These are phyloP conservation scores for Benincasa hispida DNA, from an alignment of 306 rosid species.

Conservation along the genomic window DNA sequence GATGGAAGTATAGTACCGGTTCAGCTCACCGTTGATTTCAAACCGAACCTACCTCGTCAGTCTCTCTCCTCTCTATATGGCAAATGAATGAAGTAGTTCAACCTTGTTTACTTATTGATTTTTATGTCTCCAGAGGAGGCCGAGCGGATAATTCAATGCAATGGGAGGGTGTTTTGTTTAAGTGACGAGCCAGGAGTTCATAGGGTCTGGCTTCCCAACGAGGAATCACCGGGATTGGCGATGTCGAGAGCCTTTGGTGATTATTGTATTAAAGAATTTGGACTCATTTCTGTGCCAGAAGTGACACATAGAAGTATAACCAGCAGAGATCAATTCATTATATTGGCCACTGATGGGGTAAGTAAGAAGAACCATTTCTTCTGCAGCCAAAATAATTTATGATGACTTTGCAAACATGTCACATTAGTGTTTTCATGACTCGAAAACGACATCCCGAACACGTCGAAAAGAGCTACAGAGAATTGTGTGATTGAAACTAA, in stretches of 20 bases:
- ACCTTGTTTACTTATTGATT: not conserved
- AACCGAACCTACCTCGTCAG: constrained; percentile 90
- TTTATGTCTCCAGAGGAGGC: constrained; percentile 53
- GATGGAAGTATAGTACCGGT: constrained; percentile 60
- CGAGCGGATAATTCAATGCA: constrained; percentile 67
- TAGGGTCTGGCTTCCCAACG: constrained; percentile 75
- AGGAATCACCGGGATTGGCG: constrained; percentile 76
- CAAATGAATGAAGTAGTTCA: not conserved
- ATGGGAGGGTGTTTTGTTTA: constrained; percentile 73
- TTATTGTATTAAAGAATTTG: constrained; percentile 66
- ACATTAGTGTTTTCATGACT: not conserved
- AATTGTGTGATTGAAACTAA: not conserved
- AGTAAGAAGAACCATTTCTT: constrained; percentile 16
- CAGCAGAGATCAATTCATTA: constrained; percentile 59
- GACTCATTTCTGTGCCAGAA: constrained; percentile 92
- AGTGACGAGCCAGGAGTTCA: constrained; percentile 81
- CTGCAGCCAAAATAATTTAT: not conserved
- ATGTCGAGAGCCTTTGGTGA: constrained; percentile 98
- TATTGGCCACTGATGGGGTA: constrained; percentile 96
- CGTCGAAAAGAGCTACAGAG: not conserved
- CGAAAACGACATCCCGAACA: not conserved
- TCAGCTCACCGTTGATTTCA: constrained; percentile 81
- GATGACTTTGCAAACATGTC: not conserved
- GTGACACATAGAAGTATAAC: constrained; percentile 59
- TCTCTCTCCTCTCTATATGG: constrained; percentile 9